Base-by-base conservation (phyloP, 1,284 basidiomycete species). In the Puccinia horiana region DNA sequence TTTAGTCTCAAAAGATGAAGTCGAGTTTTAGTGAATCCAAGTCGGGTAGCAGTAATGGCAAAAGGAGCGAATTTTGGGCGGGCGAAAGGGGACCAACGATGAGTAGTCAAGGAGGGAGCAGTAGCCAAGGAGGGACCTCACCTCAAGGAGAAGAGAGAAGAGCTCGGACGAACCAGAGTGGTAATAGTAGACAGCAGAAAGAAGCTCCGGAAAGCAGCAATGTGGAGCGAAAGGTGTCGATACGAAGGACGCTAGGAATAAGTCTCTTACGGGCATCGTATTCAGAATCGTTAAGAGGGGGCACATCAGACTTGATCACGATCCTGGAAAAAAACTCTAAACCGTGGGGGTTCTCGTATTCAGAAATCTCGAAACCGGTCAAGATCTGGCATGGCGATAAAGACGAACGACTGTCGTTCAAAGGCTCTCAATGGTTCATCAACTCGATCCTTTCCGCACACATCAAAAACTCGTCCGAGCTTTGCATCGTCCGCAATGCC, bases 261-360 rank as follows among this genome's bases (percentile, higher is more conserved):
- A 95, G 94, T 0, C 89, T 99, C 47, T 91, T 96, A 75, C 93
- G 94, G 63, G 96, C 96, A 0, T 96, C 94, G 5, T 96, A 98
- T 86, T 93, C 95, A 1, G 96, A 98, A 87, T 95, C 94, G 23
- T 91, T 94, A 26, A 92, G 92, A 83, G 96, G 96, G 61, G 93
- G 93, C 0, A 94, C 96, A 83, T 91, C 92, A 67, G 96, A 99
- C 87, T 90, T 99, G 11, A 87, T 98, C 82, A 92, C 94, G 85
- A 95, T 98, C 85, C 89, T 98, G 49, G 94, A 95, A 84, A 93
- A 94, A 83, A 93, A 93, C 83, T 91, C 91, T 80, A 91, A 91
- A 84, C 91, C 93, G 0, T 94, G 93, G 93, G 93, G 93, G 2
- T 86, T 90, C 84, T 83, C 85, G 23, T 90, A 89, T 83, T 84